Conservation (phyloP, 2,329 filamentous ascomycete genomes). For the Neofusicoccum sp. region DNA sequence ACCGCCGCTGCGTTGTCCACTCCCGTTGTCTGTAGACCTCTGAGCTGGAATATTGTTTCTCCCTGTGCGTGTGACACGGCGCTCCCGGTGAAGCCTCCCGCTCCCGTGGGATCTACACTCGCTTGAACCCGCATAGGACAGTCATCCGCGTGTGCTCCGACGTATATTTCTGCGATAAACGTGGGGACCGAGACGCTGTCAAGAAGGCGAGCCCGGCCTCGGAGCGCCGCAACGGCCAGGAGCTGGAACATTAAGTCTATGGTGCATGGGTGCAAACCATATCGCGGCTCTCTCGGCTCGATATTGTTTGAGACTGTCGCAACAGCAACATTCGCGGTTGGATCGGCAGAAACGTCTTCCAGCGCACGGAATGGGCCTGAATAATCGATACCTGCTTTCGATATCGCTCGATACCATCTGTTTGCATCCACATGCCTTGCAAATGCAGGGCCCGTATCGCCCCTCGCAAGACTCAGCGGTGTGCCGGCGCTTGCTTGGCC, state of each 20-base stretch:
- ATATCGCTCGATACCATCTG: neutral
- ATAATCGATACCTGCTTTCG: neutral
- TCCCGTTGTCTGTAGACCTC: too few species aligned
- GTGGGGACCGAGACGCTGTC: neutral
- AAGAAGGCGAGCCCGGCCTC: too few species aligned
- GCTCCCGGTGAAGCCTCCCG: slow-evolving; percentile 11
- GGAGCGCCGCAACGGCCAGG: too few species aligned
- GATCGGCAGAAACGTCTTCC: neutral
- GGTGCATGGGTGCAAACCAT: too few species aligned
- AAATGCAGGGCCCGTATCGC: neutral
- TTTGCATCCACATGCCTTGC: neutral
- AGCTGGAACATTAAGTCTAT: too few species aligned
- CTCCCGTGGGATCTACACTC: neutral
- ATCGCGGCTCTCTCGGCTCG: too few species aligned
- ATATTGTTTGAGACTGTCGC: neutral
- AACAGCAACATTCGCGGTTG: neutral
- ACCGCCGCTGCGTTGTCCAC: neutral
- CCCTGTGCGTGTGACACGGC: slow-evolving; percentile 17
- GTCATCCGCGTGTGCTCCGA: neutral
- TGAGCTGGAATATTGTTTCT: slow-evolving; percentile 21
- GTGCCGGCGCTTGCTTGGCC: slow-evolving; percentile 18
- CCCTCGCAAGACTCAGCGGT: neutral
- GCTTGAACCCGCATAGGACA: slow-evolving; percentile 6
- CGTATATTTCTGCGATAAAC: too few species aligned
- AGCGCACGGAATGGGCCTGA: neutral